These are phyloP conservation scores for Arabidopsis arenosa DNA, from an alignment of 345 rosid species.

Conservation along the genomic window DNA sequence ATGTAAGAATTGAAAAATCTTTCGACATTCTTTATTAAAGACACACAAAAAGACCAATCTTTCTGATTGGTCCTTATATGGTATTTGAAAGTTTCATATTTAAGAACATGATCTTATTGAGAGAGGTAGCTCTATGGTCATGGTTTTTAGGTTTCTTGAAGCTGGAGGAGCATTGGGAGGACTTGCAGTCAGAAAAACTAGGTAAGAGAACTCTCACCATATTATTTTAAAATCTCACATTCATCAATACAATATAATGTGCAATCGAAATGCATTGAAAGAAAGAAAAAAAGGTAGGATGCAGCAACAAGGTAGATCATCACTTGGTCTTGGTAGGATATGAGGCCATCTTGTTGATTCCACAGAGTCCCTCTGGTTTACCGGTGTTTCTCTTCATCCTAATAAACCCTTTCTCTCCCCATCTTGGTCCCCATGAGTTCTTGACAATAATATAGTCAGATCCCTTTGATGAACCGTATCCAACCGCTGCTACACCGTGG, in stretches of 20 bases:
- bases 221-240: conserved; percentile 36
- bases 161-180: conserved; percentile 1
- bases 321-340: conserved; percentile 64
- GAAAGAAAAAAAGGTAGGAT: background rate
- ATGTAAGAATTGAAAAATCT: conserved; percentile 26
- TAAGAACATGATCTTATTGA: conserved; percentile 1
- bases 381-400: conserved; percentile 83
- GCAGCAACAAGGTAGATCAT: conserved; percentile 9
- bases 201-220: conserved; percentile 27
- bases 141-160: conserved; percentile 26
- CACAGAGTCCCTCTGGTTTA: conserved; percentile 76
- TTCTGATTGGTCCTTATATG: conserved; percentile 20
- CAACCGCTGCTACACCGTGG: conserved; percentile 84
- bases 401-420: conserved; percentile 87
- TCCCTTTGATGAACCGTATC: conserved; percentile 74
- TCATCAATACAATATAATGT: conserved; percentile 39
- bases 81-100: conserved; percentile 10
- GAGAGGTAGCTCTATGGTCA: background rate
- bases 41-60: conserved; percentile 5
- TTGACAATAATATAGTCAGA: conserved; percentile 72
- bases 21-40: conserved; percentile 8
- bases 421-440: conserved; percentile 86
- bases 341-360: conserved; percentile 89
- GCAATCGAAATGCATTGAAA: conserved; percentile 25
- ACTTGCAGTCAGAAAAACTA: background rate